Evolutionary conservation across 805 yeast genomes (phyloP), one percentile per base, ranked within the genome.

Genomic region (Myxozyma neglecta): DNA sequence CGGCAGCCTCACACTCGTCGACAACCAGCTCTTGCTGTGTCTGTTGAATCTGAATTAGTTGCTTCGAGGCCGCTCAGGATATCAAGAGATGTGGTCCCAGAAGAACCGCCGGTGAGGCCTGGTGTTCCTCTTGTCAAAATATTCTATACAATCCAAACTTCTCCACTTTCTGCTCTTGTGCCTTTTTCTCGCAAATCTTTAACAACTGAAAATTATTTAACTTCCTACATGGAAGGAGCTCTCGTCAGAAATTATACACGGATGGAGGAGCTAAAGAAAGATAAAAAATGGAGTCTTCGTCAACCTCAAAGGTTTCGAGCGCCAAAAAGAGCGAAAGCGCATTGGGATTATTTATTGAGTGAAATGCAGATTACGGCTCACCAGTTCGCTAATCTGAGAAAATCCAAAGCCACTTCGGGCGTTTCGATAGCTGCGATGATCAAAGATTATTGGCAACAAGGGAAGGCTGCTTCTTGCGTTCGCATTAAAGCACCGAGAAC

Each of bases 211-310:
- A 84, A 89, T 59, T 94, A 84, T 75, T 96, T 90, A 70, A 83
- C 88, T 69, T 89, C 96, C 0, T 77, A 92, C 39, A 82, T 90
- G 13, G 99, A 94, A 71, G 97, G 97, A 3, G 88, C 92, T 71
- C 85, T 93, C 2, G 89, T 96, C 0, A 97, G 91, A 10, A 85
- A 90, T 18, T 88, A 90, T 69, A 88, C 96, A 1, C 60, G 98
- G 63, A 92, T 94, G 51, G 98, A 93, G 71, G 98, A 93, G 72
- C 79, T 94, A 65, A 90, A 90, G 72, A 79, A 96, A 51, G 87
- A 87, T 60, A 88, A 89, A 1, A 85, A 89, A 69, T 94, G 99
- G 98, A 87, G 96, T 24, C 77, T 94, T 56, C 80, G 96, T 56
- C 99, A 94, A 72, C 96, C 96, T 0, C 78, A 81, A 56, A 81